These are phyloP conservation scores for Ambrosia trifida DNA, from an alignment of 129 eudicot species.

Conservation along the genomic window DNA sequence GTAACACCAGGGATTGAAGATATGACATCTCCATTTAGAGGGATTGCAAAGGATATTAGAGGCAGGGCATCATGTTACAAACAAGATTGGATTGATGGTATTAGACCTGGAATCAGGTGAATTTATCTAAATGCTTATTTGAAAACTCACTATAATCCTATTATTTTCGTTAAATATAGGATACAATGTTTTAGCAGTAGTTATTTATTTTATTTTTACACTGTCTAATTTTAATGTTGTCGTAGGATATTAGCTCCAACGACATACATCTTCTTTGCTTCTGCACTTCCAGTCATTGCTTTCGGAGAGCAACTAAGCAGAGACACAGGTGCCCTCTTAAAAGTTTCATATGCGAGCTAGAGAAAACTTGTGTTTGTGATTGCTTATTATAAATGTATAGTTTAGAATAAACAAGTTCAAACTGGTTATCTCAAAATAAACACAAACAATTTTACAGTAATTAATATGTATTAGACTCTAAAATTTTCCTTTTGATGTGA, in stretches of 20 bases:
- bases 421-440: background rate
- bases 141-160: background rate
- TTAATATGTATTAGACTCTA: background rate
- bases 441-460: too few species aligned
- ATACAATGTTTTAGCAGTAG: background rate
- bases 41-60: constrained; percentile 43
- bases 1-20: constrained; percentile 41
- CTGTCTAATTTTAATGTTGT: background rate
- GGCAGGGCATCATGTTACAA: constrained; percentile 55
- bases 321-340: constrained; percentile 38
- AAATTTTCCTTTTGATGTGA: background rate
- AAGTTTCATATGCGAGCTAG: background rate
- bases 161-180: background rate
- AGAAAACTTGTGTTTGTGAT: background rate
- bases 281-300: constrained; percentile 57
- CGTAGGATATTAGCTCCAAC: constrained; percentile 57
- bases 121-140: background rate
- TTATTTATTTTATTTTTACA: background rate
- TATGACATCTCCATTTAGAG: constrained; percentile 50
- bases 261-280: constrained; percentile 50
- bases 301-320: constrained; percentile 56
- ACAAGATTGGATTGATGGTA: constrained; percentile 63
- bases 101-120: constrained; percentile 53
- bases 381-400: background rate
- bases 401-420: background rate